Evolutionary conservation across 2,329 filamentous ascomycete genomes (phyloP), one percentile per base, ranked within the genome.

Genomic region (Talaromyces verruculosus): DNA sequence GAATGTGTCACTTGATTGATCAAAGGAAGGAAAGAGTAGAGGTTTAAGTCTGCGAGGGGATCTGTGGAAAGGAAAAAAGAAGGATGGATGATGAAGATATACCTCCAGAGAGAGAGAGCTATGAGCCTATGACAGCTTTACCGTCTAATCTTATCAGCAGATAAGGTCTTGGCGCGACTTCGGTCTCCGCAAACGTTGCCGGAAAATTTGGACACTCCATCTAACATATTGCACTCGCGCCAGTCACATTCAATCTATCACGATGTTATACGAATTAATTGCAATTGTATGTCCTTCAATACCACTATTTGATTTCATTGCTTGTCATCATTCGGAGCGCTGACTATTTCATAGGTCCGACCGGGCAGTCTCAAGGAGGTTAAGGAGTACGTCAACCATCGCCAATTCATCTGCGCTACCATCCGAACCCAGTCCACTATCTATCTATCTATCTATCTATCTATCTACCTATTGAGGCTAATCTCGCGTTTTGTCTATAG

Each of bases 201-300:
- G 57, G 57, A 60, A 60, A 59, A 43, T n/a, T 51, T 51, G 25
- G 11, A 37, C 37, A 25, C n/a, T 6, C 6, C 55, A 43, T 6
- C 28, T 11, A 51, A 51, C 25, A 7, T 28, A 51, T 35, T 13
- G n/a, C 30, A 35, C 4, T 35, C 65, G 67, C 72, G 72, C 70
- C n/a, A 22, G 71, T 69, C 19, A 4, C 22, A 15, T 37, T 30
- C 13, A 19, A 10, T 13, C 70, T 69, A 68, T 69, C 69, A 73
- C 78, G 71, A 97, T 99, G 95, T 84, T 99, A 82, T 99, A 99
- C 85, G 95, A 99, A 84, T 84, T 98, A 76, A 95, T 99, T 80
- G 95, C 91, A 79, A 90, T 97, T 82, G 95, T 97, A 83, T 75
- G 90, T 83, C 11, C n/a, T 58, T 8, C 15, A 13, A 43, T 22